Evolutionary conservation across 495 filamentous ascomycete species (phyloP).

Genomic region (Rhizodiscina lignyota): DNA sequence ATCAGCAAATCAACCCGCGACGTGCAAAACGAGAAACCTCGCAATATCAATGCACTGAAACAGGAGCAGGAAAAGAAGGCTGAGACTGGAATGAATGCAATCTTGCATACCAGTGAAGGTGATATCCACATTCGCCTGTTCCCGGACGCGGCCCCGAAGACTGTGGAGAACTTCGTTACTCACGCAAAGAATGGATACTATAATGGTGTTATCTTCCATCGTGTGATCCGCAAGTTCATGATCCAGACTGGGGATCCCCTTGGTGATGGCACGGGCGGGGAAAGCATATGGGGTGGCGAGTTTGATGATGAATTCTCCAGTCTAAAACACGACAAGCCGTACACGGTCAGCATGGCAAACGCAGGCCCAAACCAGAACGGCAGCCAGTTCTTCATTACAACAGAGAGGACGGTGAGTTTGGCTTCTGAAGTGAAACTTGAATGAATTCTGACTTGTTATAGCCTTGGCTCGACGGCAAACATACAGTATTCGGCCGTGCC

Average conservation of each 20-base stretch:
- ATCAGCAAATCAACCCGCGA: conserved; percentile 76
- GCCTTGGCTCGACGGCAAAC: conserved; percentile 91
- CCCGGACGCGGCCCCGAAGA: conserved; percentile 80
- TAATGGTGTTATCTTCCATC: conserved; percentile 93
- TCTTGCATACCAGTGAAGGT: conserved; percentile 84
- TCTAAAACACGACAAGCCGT: conserved; percentile 86
- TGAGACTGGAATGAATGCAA: conserved; percentile 60
- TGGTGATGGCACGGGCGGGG: conserved; percentile 88
- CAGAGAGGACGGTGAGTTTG: conserved; percentile 61
- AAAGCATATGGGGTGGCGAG: conserved; percentile 91
- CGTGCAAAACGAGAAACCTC: conserved; percentile 87
- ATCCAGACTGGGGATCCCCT: conserved; percentile 86
- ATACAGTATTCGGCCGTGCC: conserved; percentile 88
- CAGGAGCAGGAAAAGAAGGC: conserved; percentile 37
- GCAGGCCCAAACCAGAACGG: conserved; percentile 68
- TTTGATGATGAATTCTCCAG: conserved; percentile 92
- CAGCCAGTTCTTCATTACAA: conserved; percentile 91
- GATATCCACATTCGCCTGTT: conserved; percentile 92
- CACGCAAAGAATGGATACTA: conserved; percentile 83
- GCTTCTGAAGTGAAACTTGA: background rate
- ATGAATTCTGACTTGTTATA: conserved; percentile 11
- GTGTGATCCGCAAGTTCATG: conserved; percentile 98
- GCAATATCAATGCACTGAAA: conserved; percentile 29
- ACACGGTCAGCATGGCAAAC: conserved; percentile 94
- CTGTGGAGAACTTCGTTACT: conserved; percentile 97